Evolutionary conservation across 352 stramenopile species (phyloP).

Genomic region (Globisporangium cystogenes): DNA sequence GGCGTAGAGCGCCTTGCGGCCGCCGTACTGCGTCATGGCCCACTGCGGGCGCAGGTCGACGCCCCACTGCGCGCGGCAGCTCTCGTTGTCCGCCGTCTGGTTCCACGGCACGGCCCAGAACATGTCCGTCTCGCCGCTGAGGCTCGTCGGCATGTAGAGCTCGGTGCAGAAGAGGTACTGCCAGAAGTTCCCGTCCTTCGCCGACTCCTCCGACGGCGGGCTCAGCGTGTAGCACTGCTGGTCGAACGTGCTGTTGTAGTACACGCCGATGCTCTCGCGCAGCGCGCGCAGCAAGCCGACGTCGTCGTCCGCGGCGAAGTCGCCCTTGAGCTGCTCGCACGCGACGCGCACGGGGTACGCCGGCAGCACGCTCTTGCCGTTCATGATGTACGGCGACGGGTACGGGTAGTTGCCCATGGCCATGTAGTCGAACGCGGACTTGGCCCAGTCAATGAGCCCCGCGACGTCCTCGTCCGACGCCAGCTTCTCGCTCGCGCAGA

Average conservation of each 20-base stretch:
- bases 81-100: conserved; percentile 45
- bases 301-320: conserved; percentile 30
- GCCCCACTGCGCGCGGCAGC: conserved; percentile 62
- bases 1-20: conserved; percentile 47
- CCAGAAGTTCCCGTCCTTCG: conserved; percentile 61
- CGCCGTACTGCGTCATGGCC: conserved; percentile 68
- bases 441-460: conserved; percentile 54
- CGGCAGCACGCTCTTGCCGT: conserved; percentile 77
- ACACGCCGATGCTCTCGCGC: conserved; percentile 54
- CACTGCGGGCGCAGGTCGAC: conserved; percentile 58
- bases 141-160: conserved; percentile 61
- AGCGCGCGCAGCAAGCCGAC: conserved; percentile 45
- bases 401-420: conserved; percentile 97
- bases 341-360: conserved; percentile 88
- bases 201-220: conserved; percentile 48
- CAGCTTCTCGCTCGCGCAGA: conserved; percentile 51
- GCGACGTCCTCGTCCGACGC: conserved; percentile 38
- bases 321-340: conserved; percentile 57
- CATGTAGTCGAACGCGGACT: conserved; percentile 88
- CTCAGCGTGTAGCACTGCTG: conserved; percentile 46
- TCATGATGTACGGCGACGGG: conserved; percentile 93
- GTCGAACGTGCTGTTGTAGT: conserved; percentile 70
- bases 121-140: conserved; percentile 79
- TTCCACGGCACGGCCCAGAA: conserved; percentile 79
- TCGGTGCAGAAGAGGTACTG: conserved; percentile 76